Percentiles rank a stretch among this genome's conserved stretches.
Evolutionary conservation across 2,329 filamentous ascomycete genomes (phyloP).

Genomic region (Leptographium flavum): DNA sequence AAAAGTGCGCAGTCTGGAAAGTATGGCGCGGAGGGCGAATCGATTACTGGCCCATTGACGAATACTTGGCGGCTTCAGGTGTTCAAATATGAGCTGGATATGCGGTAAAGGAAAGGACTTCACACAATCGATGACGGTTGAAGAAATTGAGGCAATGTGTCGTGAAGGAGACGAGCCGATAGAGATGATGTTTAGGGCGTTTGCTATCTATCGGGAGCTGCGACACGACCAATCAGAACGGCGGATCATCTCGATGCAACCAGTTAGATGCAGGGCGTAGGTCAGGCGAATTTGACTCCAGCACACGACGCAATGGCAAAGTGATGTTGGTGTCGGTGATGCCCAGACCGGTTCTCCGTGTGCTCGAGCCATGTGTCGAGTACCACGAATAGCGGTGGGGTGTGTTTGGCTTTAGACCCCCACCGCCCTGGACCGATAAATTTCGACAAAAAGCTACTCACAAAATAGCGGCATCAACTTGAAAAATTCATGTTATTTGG

Average conservation of each 20-base stretch:
- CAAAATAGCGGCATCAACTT: too few species aligned
- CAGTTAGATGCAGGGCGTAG: background rate
- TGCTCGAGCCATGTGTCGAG: too few species aligned
- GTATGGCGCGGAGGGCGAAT: background rate
- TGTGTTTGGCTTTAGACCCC: too few species aligned
- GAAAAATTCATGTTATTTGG: too few species aligned
- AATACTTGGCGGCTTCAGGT: slow-evolving; percentile 3
- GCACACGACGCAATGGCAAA: background rate
- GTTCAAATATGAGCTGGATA: background rate
- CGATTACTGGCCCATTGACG: background rate
- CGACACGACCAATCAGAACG: background rate
- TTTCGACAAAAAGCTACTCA: too few species aligned
- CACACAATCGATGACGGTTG: too few species aligned
- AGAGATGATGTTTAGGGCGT: background rate
- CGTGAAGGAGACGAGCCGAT: background rate
- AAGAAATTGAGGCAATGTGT: background rate
- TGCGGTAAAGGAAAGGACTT: background rate
- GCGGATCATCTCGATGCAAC: background rate
- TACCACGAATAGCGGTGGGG: too few species aligned
- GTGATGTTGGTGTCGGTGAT: background rate
- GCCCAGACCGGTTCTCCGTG: background rate
- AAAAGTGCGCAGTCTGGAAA: background rate
- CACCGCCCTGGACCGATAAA: too few species aligned
- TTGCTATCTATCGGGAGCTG: background rate
- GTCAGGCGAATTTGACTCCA: too few species aligned